These are phyloP conservation scores for Vigna nakashimae DNA, from an alignment of 306 rosid genomes.

Conservation along the genomic window DNA sequence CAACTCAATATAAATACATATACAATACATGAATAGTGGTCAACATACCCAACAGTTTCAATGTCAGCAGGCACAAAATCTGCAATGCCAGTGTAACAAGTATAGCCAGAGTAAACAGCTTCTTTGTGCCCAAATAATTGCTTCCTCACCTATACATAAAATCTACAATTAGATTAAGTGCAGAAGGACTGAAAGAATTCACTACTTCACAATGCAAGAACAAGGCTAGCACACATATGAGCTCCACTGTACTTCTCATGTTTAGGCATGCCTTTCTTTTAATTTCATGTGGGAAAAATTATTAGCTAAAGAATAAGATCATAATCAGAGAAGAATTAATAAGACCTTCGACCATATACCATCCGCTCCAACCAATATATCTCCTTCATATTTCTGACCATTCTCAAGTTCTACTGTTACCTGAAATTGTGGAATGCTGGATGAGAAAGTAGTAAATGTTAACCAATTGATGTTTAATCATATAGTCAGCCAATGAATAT, in stretches of 20 bases:
- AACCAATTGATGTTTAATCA: slow-evolving; percentile 2
- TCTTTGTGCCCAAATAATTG: slow-evolving; percentile 71
- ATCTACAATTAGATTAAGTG: neutral
- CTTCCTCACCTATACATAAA: slow-evolving; percentile 67
- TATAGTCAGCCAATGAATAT: slow-evolving; percentile 15
- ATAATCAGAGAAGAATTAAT: slow-evolving; percentile 15
- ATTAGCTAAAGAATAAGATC: slow-evolving; percentile 22
- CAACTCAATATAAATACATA: slow-evolving; percentile 25
- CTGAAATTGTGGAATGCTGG: slow-evolving; percentile 49
- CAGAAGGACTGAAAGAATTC: slow-evolving; percentile 21
- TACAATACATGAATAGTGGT: slow-evolving; percentile 7
- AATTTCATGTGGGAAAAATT: slow-evolving; percentile 1
- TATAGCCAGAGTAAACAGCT: slow-evolving; percentile 79
- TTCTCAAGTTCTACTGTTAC: slow-evolving; percentile 82
- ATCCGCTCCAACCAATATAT: slow-evolving; percentile 87
- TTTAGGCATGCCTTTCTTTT: neutral
- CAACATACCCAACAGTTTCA: slow-evolving; percentile 79
- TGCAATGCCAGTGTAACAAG: slow-evolving; percentile 92
- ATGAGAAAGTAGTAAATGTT: slow-evolving; percentile 46
- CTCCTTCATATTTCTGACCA: slow-evolving; percentile 80
- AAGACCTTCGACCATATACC: slow-evolving; percentile 92
- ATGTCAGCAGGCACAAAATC: slow-evolving; percentile 91
- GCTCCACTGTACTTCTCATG: neutral
- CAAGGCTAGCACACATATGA: slow-evolving; percentile 20
- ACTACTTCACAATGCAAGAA: slow-evolving; percentile 20